Percentiles rank a stretch among this genome's conserved stretches.
Evolutionary conservation across 169 alveolate species (phyloP).

Genomic region (Plasmodium vinckei): DNA sequence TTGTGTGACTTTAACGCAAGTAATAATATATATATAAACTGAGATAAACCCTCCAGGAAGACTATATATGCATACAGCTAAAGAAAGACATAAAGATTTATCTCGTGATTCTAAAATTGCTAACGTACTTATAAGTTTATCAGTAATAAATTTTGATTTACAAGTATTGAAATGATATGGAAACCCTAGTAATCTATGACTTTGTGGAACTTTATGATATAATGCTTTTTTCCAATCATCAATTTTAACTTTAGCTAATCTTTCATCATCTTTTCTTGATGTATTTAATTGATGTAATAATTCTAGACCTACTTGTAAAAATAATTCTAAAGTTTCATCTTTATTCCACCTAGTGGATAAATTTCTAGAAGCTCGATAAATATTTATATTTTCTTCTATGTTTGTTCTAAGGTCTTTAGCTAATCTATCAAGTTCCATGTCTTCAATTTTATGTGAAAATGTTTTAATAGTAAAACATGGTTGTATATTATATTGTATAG

Average conservation of each 20-base stretch:
- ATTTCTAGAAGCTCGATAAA: slow-evolving; percentile 87
- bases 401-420: slow-evolving; percentile 76
- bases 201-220: slow-evolving; percentile 86
- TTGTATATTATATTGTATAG: slow-evolving; percentile 43
- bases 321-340: slow-evolving; percentile 81
- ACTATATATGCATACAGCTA: slow-evolving; percentile 71
- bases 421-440: slow-evolving; percentile 79
- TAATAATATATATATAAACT: slow-evolving; percentile 40
- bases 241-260: slow-evolving; percentile 80
- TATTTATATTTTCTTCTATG: slow-evolving; percentile 78
- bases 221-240: slow-evolving; percentile 88
- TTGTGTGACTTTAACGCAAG: slow-evolving; percentile 69
- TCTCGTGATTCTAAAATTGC: slow-evolving; percentile 70
- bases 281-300: slow-evolving; percentile 84
- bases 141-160: slow-evolving; percentile 63
- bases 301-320: slow-evolving; percentile 84
- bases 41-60: slow-evolving; percentile 66
- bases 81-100: slow-evolving; percentile 55
- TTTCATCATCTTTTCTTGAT: slow-evolving; percentile 81
- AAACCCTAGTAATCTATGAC: slow-evolving; percentile 79
- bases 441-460: slow-evolving; percentile 76
- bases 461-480: slow-evolving; percentile 72
- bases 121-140: slow-evolving; percentile 64
- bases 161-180: slow-evolving; percentile 77
- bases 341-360: slow-evolving; percentile 88